Percentiles rank a stretch among this genome's conserved stretches.
Conservation (phyloP, 352 stramenopile species). For the Pythium phragmitis region DNA sequence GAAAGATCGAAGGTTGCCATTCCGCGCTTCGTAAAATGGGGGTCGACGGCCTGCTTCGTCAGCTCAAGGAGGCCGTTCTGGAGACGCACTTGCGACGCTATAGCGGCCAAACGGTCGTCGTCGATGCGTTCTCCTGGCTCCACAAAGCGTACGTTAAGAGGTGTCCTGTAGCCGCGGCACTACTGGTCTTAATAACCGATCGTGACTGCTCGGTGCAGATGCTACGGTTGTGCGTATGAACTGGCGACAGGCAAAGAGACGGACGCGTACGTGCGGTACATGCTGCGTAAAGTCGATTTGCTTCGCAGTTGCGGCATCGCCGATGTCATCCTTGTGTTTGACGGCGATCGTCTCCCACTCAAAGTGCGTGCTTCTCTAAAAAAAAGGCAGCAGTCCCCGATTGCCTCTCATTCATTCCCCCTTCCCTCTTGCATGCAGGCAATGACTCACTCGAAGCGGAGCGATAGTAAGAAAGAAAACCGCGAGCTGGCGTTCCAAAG, state of each 20-base stretch:
- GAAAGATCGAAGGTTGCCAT: conserved; percentile 5
- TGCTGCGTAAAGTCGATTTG: conserved; percentile 74
- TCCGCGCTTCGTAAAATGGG: conserved; percentile 35
- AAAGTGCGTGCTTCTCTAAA: conserved; percentile 37
- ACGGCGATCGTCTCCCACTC: conserved; percentile 67
- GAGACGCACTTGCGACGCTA: conserved; percentile 55
- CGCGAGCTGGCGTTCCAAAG: conserved; percentile 45
- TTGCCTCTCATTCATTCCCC: background rate
- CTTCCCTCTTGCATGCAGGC: conserved; percentile 29
- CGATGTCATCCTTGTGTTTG: conserved; percentile 71
- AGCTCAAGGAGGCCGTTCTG: conserved; percentile 56
- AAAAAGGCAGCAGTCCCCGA: background rate
- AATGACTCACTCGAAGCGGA: conserved; percentile 62
- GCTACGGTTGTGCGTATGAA: conserved; percentile 78
- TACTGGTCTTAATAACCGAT: background rate
- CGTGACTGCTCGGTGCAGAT: conserved; percentile 30
- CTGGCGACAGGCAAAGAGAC: conserved; percentile 62
- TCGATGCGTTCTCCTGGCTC: conserved; percentile 78
- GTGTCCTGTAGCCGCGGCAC: background rate
- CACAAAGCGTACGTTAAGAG: conserved; percentile 66
- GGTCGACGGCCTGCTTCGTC: conserved; percentile 62
- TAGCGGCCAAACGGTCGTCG: conserved; percentile 52
- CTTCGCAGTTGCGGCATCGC: conserved; percentile 50
- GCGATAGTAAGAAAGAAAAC: conserved; percentile 57
- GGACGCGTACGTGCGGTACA: conserved; percentile 67